Base-by-base conservation (phyloP, 1,284 basidiomycete species). In the Naganishia sp. region DNA sequence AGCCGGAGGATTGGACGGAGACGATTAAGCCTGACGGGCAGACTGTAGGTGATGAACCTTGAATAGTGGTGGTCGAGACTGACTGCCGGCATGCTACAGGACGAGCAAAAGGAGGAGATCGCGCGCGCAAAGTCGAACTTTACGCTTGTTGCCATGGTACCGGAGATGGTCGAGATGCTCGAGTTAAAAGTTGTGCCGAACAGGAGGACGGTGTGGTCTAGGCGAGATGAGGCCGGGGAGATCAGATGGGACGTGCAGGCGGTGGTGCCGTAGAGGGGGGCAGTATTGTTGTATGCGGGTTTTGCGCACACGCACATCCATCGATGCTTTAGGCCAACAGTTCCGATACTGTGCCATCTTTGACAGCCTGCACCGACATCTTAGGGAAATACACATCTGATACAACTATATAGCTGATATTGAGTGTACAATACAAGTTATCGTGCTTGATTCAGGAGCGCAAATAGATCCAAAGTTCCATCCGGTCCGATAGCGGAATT, bases 171-270 rank as follows among this genome's bases (percentile, higher is more conserved):
- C 45, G 78, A 79, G 64, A 71, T 72, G 53, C 73, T 79, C 68
- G 77, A 79, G 66, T 75, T 80, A 28, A 74, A 74, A 52, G 66
- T 71, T 5, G 68, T 70, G 16, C 79, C 78, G 6, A 79, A 79
- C 64, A 63, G 67, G 25, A 66, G 77, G 6, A 75, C 60, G 3
- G 67, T 68, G 5, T 68, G 67, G 67, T 53, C 61, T 1, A 23
- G 61, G 2, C 23, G 50, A 9, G 43, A 57, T 10, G 44, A 10
- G 7, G 36, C 45, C 6, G 59, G 54, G 13, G 59, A 55, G 50
- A 49, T n/a, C 43, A 18, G 42, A 6, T 61, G 59, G 59, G 42
- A 36, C 13, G 59, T 61, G 2, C 59, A 52, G 59, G 59, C 59
- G 2, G 59, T 61, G 7, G 59, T 61, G 25, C 59, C 59, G 11